Percentiles rank a stretch among this genome's conserved stretches.
phyloP scores from a whole-genome alignment of 176 grass and related monocot genomes.

The Paspalum vaginatum region DNA sequence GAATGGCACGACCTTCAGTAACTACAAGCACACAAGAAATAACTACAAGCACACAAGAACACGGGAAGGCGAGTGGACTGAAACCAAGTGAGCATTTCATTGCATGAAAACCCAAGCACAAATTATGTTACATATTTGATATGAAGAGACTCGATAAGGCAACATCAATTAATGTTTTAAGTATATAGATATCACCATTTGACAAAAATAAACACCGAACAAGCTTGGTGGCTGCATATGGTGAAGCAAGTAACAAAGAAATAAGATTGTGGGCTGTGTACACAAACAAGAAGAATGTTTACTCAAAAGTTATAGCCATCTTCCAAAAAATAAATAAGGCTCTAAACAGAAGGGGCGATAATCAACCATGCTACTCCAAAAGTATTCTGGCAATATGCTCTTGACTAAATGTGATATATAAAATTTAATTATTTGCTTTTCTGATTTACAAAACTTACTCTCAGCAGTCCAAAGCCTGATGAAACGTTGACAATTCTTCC shows the following conservation, averaged over 20 bases:
- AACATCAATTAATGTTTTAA: background rate
- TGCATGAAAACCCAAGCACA: background rate
- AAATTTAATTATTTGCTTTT: background rate
- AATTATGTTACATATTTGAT: background rate
- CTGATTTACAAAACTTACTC: constrained; percentile 44
- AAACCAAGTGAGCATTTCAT: background rate
- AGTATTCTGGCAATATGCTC: background rate
- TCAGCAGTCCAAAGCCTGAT: constrained; percentile 44
- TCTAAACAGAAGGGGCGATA: background rate
- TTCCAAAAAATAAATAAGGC: background rate
- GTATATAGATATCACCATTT: background rate
- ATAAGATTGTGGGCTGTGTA: background rate
- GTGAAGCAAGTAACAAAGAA: background rate
- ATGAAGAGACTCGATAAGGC: background rate
- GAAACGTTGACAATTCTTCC: constrained; percentile 67
- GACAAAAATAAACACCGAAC: too few species aligned
- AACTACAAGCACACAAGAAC: background rate
- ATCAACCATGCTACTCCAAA: background rate
- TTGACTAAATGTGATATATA: background rate
- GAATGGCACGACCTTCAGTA: background rate
- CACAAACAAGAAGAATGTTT: background rate
- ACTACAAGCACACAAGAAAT: background rate
- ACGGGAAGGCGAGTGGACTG: background rate
- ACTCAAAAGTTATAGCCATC: background rate
- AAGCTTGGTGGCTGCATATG: background rate